Base-by-base conservation (phyloP, 352 stramenopile species). In the Peronospora tabacina region DNA sequence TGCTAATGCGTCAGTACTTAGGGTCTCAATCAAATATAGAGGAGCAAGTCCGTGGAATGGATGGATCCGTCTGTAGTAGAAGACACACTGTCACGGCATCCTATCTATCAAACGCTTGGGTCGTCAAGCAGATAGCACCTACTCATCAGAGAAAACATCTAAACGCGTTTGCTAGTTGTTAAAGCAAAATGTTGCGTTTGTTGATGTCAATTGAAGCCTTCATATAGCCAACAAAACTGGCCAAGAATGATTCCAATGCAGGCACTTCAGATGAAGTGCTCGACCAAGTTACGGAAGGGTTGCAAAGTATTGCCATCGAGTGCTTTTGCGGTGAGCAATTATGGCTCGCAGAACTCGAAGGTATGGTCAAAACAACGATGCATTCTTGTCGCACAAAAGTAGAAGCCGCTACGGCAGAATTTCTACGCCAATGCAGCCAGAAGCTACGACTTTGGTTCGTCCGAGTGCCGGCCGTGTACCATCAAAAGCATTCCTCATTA, bases 311-410 rank as follows among this genome's bases (percentile, higher is more conserved):
- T 56, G 54, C 50, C 3, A 62, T 75, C 41, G 70, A 77, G 12
- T 55, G 59, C 13, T 75, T 73, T 40, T 59, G 68, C 29, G 72
- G 62, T 9, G 72, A 79, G 26, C 55, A 63, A n/a, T n/a, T n/a
- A 6, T 84, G 72, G 72, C 66, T 84, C 3, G 68, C 70, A 13
- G 70, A 84, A 49, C 56, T 84, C 2, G 80, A 7, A 44, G 39
- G 9, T 66, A 68, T 20, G 63, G 49, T 2, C 45, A 56, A 11
- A 54, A 62, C 11, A 45, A 68, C 36, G 61, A 63, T 1, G 15
- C 13, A 2, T 65, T 65, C 24, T 63, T 56, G 5, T 60, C 61
- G 9, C 66, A 63, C 37, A 43, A 63, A 28, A 69, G 55, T 13
- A 58, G 20, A 66, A 13, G 46, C 52, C 19, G 43, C 53, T 2